phyloP scores from a whole-genome alignment of 2,329 filamentous ascomycete genomes.

The Mycosphaerella arachidis region DNA sequence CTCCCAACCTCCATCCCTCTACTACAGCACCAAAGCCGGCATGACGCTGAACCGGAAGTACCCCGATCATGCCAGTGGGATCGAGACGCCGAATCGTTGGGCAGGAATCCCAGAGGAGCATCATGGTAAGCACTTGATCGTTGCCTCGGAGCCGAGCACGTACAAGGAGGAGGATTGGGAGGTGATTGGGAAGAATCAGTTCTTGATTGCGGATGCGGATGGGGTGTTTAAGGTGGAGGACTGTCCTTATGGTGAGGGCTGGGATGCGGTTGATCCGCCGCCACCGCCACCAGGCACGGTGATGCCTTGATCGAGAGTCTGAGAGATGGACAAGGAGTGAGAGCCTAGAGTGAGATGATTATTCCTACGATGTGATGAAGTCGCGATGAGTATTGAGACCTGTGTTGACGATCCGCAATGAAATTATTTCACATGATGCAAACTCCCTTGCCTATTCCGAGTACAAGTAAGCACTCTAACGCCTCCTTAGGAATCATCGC shows the following conservation, averaged over 20 bases:
- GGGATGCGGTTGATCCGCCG: slow-evolving; percentile 37
- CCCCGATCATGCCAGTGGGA: slow-evolving; percentile 45
- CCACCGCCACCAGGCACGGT: neutral
- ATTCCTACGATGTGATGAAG: too few species aligned
- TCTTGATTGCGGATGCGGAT: slow-evolving; percentile 39
- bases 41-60: slow-evolving; percentile 52
- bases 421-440: too few species aligned
- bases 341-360: neutral
- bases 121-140: slow-evolving; percentile 50
- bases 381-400: too few species aligned
- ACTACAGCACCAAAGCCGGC: slow-evolving; percentile 47
- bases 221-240: slow-evolving; percentile 37
- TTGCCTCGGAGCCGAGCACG: slow-evolving; percentile 53
- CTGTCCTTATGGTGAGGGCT: slow-evolving; percentile 35
- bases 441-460: too few species aligned
- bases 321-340: neutral
- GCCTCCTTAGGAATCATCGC: too few species aligned
- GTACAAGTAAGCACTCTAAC: too few species aligned
- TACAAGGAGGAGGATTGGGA: slow-evolving; percentile 51
- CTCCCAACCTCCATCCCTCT: slow-evolving; percentile 50
- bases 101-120: slow-evolving; percentile 35
- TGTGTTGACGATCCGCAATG: too few species aligned
- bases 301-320: neutral
- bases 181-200: slow-evolving; percentile 47
- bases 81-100: slow-evolving; percentile 32